Conservation (phyloP, 176 grass and related monocot genomes). For the Bonia amplexicaulis region DNA sequence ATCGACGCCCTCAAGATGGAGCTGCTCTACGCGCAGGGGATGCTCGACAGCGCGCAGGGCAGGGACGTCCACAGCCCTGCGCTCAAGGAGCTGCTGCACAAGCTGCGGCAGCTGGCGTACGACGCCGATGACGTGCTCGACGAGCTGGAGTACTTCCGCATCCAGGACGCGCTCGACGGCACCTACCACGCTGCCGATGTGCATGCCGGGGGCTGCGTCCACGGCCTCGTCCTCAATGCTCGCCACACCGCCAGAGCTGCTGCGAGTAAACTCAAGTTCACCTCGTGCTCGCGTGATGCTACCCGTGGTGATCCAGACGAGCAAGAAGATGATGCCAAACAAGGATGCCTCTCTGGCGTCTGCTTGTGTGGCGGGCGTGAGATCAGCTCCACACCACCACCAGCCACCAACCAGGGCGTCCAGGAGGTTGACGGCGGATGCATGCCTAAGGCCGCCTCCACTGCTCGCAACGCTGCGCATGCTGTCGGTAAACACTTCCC, state of each 20-base stretch:
- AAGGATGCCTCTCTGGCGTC: background rate
- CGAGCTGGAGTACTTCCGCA: slow-evolving; percentile 26
- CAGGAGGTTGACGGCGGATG: no score
- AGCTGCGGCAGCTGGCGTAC: background rate
- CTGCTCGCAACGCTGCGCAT: no score
- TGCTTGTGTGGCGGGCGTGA: background rate
- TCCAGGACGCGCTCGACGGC: background rate
- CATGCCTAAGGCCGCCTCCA: no score
- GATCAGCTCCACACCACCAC: no score
- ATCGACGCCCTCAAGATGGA: background rate
- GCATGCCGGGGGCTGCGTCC: background rate
- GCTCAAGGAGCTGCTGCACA: background rate
- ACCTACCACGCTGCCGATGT: background rate
- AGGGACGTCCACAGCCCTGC: background rate
- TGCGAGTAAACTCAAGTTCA: background rate
- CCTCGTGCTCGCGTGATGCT: background rate
- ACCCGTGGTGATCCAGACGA: no score
- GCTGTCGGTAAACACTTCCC: no score
- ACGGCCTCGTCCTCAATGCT: background rate
- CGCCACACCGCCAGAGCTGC: background rate
- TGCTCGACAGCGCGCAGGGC: background rate
- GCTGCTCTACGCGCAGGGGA: background rate
- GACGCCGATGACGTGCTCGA: no score
- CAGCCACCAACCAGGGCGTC: no score
- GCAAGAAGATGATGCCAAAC: background rate